These are phyloP conservation scores for Chlorella sorokiniana DNA, from an alignment of 139 green algal genomes.

Conservation along the genomic window DNA sequence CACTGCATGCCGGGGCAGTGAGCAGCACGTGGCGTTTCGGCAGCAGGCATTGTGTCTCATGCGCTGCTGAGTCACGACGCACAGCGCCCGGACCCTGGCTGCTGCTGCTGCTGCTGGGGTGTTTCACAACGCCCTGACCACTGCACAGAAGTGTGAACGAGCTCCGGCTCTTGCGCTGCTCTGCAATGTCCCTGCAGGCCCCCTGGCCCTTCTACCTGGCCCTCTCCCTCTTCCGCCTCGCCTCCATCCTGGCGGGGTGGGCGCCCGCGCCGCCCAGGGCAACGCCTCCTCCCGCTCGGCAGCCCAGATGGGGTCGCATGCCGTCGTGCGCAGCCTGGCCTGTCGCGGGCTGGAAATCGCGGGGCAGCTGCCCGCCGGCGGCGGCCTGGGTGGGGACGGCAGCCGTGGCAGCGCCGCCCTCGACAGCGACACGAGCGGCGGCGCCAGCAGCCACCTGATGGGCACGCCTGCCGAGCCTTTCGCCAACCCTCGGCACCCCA, in stretches of 20 bases:
- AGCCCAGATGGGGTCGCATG: conserved; percentile 32
- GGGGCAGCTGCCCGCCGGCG: background rate
- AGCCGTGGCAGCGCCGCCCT: conserved; percentile 18
- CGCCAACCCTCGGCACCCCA: conserved; percentile 32
- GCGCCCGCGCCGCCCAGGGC: conserved; percentile 70
- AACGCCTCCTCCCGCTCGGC: conserved; percentile 87
- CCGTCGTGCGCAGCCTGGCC: too few species aligned
- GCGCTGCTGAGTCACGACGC: too few species aligned
- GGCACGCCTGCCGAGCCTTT: conserved; percentile 20
- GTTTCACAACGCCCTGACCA: background rate
- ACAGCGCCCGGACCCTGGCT: too few species aligned
- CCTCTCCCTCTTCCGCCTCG: conserved; percentile 88
- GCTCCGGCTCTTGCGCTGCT: background rate
- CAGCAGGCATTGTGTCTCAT: too few species aligned
- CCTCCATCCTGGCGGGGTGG: conserved; percentile 91
- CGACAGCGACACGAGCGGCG: background rate
- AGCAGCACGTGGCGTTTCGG: too few species aligned
- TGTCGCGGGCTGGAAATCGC: too few species aligned
- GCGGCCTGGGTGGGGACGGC: background rate
- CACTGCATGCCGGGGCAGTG: too few species aligned
- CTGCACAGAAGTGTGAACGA: too few species aligned
- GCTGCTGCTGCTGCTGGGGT: background rate
- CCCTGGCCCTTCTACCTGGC: conserved; percentile 93
- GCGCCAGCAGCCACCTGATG: background rate
- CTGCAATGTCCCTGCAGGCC: conserved; percentile 6